These are phyloP conservation scores for Leccinellum rugosiceps DNA, from an alignment of 768 basidiomycete genomes.

Conservation along the genomic window DNA sequence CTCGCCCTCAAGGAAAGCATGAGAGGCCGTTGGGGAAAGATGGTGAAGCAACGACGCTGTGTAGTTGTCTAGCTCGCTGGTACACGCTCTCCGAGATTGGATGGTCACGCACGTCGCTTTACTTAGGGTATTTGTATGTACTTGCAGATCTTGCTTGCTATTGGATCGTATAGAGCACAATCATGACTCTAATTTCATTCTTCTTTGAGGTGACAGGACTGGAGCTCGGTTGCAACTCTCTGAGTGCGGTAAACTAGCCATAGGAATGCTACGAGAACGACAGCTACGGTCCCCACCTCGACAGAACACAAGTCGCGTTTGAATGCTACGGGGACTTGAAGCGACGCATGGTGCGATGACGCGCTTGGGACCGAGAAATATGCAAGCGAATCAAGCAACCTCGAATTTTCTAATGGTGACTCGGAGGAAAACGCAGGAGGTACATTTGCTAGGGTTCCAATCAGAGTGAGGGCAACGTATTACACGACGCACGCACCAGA, in stretches of 20 bases:
- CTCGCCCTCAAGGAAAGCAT: slow-evolving; percentile 88
- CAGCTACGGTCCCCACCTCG: slow-evolving; percentile 34
- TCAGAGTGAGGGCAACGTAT: slow-evolving; percentile 5
- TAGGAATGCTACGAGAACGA: slow-evolving; percentile 32
- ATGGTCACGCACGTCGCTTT: slow-evolving; percentile 2
- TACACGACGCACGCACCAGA: slow-evolving; percentile 18
- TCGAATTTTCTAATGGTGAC: slow-evolving; percentile 20
- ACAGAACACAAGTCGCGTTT: slow-evolving; percentile 31
- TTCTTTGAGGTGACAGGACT: slow-evolving; percentile 23
- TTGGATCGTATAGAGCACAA: slow-evolving; percentile 11
- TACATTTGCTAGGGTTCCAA: slow-evolving; percentile 1
- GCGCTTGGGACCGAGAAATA: slow-evolving; percentile 17
- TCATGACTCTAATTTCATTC: slow-evolving; percentile 13
- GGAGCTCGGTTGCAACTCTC: slow-evolving; percentile 20
- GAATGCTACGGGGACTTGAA: slow-evolving; percentile 35
- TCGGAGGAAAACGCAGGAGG: slow-evolving; percentile 9
- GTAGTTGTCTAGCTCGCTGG: slow-evolving; percentile 44
- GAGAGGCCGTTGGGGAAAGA: slow-evolving; percentile 74
- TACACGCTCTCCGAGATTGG: slow-evolving; percentile 8
- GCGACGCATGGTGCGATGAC: slow-evolving; percentile 2
- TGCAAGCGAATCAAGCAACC: slow-evolving; percentile 16
- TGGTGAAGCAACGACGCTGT: slow-evolving; percentile 67
- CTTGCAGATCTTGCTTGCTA: slow-evolving; percentile 24
- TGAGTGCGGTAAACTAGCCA: slow-evolving; percentile 31
- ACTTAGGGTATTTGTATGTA: slow-evolving; percentile 30